A percentile compares a stretch with the other conserved stretches of the same genome.
Evolutionary conservation across 2,329 filamentous ascomycete genomes (phyloP).

Genomic region (Xylariomycetidae sp.): DNA sequence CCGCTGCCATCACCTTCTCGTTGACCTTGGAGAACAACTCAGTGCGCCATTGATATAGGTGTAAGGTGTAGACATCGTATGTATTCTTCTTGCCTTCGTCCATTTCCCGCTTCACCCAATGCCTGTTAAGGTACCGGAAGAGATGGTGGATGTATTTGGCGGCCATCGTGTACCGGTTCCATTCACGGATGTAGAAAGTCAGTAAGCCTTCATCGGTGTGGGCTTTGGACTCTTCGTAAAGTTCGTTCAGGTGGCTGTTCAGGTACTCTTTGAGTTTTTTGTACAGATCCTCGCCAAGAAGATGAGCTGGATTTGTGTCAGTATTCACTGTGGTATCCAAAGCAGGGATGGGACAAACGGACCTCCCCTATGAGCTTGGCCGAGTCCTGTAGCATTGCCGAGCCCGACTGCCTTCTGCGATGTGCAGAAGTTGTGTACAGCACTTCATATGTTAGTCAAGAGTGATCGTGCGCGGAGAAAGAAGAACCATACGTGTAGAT

Average conservation of each 20-base stretch:
- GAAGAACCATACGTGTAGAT: slow-evolving; percentile 72
- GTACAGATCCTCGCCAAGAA: slow-evolving; percentile 94
- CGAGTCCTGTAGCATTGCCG: slow-evolving; percentile 36
- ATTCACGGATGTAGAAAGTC: slow-evolving; percentile 92
- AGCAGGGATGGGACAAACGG: too few relatives aligned
- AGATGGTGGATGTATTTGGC: slow-evolving; percentile 97
- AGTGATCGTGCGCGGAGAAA: not conserved
- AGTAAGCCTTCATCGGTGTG: slow-evolving; percentile 89
- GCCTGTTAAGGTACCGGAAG: slow-evolving; percentile 91
- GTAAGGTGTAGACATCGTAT: slow-evolving; percentile 95
- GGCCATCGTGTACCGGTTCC: slow-evolving; percentile 90
- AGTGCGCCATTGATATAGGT: slow-evolving; percentile 91
- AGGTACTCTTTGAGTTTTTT: slow-evolving; percentile 86
- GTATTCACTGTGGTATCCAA: too few relatives aligned
- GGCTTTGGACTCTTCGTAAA: slow-evolving; percentile 67
- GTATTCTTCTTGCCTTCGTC: slow-evolving; percentile 98
- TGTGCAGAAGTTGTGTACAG: slow-evolving; percentile 98
- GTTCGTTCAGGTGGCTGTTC: slow-evolving; percentile 65
- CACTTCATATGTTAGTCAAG: slow-evolving; percentile 45
- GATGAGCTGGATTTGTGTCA: slow-evolving; percentile 66
- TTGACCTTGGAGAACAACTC: slow-evolving; percentile 85
- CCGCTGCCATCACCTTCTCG: slow-evolving; percentile 87
- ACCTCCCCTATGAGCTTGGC: slow-evolving; percentile 67
- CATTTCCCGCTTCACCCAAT: slow-evolving; percentile 99
- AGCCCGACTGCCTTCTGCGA: slow-evolving; percentile 87